These are phyloP conservation scores for Marasmius fiardii DNA, from an alignment of 1,284 basidiomycete species.

Conservation along the genomic window DNA sequence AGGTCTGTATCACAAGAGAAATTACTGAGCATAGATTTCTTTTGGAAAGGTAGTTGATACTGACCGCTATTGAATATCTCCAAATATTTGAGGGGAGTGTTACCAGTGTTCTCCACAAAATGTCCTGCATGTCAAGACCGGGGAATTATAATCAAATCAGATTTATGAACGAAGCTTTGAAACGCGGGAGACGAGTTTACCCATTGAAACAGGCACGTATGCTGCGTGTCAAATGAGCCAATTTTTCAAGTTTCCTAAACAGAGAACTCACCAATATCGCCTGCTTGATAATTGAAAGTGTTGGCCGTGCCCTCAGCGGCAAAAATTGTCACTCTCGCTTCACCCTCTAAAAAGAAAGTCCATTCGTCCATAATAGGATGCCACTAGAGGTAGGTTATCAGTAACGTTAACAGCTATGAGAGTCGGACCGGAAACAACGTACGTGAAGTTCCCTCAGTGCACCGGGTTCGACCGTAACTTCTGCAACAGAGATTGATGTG, in stretches of 20 bases:
- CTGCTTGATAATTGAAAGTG: slow-evolving; percentile 68
- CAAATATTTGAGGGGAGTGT: slow-evolving; percentile 57
- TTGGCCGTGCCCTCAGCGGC: slow-evolving; percentile 56
- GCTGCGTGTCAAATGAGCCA: slow-evolving; percentile 24
- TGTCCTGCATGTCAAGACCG: slow-evolving; percentile 39
- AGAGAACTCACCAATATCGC: slow-evolving; percentile 54
- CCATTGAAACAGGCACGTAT: slow-evolving; percentile 57
- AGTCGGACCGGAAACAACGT: slow-evolving; percentile 13
- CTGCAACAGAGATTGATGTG: slow-evolving; percentile 59
- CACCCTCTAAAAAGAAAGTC: slow-evolving; percentile 57
- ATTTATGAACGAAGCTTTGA: neutral
- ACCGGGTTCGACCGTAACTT: slow-evolving; percentile 66
- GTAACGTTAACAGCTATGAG: neutral
- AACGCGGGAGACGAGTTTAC: slow-evolving; percentile 22
- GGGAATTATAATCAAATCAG: neutral
- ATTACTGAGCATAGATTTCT: slow-evolving; percentile 4
- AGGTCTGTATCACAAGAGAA: slow-evolving; percentile 31
- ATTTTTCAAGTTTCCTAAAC: slow-evolving; percentile 3
- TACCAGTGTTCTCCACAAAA: slow-evolving; percentile 71
- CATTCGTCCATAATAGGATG: slow-evolving; percentile 72
- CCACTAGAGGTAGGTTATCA: slow-evolving; percentile 42
- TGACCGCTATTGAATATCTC: slow-evolving; percentile 62
- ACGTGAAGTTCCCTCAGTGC: slow-evolving; percentile 53
- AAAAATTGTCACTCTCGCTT: slow-evolving; percentile 61
- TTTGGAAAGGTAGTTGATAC: slow-evolving; percentile 8